Evolutionary conservation across 2,329 filamentous ascomycete species (phyloP).

Genomic region (Penicillium brevicompactum): DNA sequence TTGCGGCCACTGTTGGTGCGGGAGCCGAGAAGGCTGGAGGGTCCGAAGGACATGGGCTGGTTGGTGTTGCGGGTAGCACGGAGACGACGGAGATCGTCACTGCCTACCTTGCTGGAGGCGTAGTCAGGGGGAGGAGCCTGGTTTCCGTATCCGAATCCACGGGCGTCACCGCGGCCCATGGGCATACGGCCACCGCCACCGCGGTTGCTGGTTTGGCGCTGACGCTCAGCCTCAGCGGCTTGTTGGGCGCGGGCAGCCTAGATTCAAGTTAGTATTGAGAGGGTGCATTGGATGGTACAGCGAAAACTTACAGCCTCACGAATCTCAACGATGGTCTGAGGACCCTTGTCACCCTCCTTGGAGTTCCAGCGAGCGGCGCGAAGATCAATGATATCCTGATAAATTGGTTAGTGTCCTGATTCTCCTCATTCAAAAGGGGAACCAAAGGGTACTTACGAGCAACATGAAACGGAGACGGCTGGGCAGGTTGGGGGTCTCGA

Average conservation of each 20-base stretch:
- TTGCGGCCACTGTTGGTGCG: conserved; percentile 84
- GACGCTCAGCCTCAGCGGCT: conserved; percentile 70
- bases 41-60: conserved; percentile 70
- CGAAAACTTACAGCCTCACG: conserved; percentile 67
- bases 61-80: conserved; percentile 63
- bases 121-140: conserved; percentile 72
- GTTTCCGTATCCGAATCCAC: conserved; percentile 71
- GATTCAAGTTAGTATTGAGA: conserved; percentile 3
- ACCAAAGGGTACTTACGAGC: conserved; percentile 54
- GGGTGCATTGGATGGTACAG: neutral
- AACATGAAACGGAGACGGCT: conserved; percentile 96
- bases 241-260: conserved; percentile 74
- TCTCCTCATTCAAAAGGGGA: neutral
- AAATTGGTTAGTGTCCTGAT: conserved; percentile 7
- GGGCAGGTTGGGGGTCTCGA: conserved; percentile 75
- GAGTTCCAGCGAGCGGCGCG: conserved; percentile 76
- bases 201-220: conserved; percentile 54
- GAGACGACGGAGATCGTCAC: conserved; percentile 87
- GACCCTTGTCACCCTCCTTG: conserved; percentile 90
- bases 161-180: conserved; percentile 81
- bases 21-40: conserved; percentile 83
- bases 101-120: conserved; percentile 78
- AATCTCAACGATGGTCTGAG: conserved; percentile 94
- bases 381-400: conserved; percentile 78
- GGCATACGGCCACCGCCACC: conserved; percentile 70